These are phyloP conservation scores for Neurospora sp. DNA, from an alignment of 495 filamentous ascomycete genomes.

Conservation along the genomic window DNA sequence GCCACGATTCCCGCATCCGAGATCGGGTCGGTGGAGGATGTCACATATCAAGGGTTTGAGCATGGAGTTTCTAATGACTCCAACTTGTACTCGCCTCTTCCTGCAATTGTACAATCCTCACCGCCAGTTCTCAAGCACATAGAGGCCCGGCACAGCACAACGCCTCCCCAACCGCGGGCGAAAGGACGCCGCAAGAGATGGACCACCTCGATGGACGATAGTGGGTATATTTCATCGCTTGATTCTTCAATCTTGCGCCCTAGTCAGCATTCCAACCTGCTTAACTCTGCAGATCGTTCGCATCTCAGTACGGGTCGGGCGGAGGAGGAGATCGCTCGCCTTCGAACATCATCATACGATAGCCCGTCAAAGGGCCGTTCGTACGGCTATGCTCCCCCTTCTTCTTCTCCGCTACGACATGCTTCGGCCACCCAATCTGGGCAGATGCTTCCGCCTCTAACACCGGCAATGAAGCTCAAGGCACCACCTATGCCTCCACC, in stretches of 20 bases:
- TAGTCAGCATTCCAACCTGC: constrained; percentile 46
- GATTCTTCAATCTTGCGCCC: constrained; percentile 83
- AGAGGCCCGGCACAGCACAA: constrained; percentile 53
- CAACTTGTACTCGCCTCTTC: constrained; percentile 49
- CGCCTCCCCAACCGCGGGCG: constrained; percentile 56
- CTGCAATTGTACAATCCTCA: constrained; percentile 63
- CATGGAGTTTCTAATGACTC: constrained; percentile 43
- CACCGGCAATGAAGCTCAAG: constrained; percentile 78
- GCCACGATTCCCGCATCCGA: constrained; percentile 90
- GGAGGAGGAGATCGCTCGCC: constrained; percentile 91
- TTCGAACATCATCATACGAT: constrained; percentile 86
- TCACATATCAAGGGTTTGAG: constrained; percentile 35
- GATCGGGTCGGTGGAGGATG: constrained; percentile 54
- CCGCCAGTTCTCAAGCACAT: constrained; percentile 65
- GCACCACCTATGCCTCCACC: constrained; percentile 71
- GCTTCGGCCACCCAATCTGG: constrained; percentile 32
- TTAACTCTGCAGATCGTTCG: constrained; percentile 64
- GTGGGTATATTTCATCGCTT: constrained; percentile 95
- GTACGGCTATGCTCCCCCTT: constrained; percentile 36
- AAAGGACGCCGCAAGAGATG: constrained; percentile 61
- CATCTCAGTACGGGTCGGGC: constrained; percentile 77
- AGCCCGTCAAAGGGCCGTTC: constrained; percentile 64
- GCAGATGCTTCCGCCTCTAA: constrained; percentile 70
- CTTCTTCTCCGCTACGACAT: constrained; percentile 53
- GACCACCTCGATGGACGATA: constrained; percentile 72